phyloP scores from a whole-genome alignment of 352 stramenopile species.

The Elongisporangium senticosum region DNA sequence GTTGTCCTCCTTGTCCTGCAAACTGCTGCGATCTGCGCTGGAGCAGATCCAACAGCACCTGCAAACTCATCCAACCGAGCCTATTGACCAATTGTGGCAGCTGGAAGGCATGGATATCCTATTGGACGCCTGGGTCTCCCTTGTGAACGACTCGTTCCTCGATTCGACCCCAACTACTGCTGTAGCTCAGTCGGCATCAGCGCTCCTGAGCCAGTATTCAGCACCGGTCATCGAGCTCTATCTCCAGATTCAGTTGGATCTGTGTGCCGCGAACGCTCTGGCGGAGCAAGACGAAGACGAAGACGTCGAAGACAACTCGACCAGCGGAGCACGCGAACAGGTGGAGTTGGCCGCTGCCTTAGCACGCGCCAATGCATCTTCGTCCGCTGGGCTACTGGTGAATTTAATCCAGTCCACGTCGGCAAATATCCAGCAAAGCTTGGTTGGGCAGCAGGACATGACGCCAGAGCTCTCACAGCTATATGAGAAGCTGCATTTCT shows the following conservation, averaged over 20 bases:
- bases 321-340: slow-evolving; percentile 55
- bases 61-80: slow-evolving; percentile 28
- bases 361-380: slow-evolving; percentile 53
- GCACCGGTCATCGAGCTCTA: slow-evolving; percentile 70
- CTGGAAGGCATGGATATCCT: slow-evolving; percentile 76
- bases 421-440: slow-evolving; percentile 31
- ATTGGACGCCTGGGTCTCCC: slow-evolving; percentile 74
- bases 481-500: slow-evolving; percentile 78
- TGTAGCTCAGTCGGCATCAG: slow-evolving; percentile 26
- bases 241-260: slow-evolving; percentile 63
- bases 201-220: slow-evolving; percentile 48
- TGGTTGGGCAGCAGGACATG: slow-evolving; percentile 45
- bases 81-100: slow-evolving; percentile 77
- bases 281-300: slow-evolving; percentile 77
- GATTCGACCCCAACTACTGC: slow-evolving; percentile 10
- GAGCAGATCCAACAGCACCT: slow-evolving; percentile 59
- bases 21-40: slow-evolving; percentile 59
- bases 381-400: slow-evolving; percentile 45
- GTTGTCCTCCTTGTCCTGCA: slow-evolving; percentile 60
- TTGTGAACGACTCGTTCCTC: slow-evolving; percentile 55
- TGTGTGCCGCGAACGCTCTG: slow-evolving; percentile 59
- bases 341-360: slow-evolving; percentile 67
- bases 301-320: slow-evolving; percentile 77
- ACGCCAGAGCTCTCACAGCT: slow-evolving; percentile 51
- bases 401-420: slow-evolving; percentile 63